phyloP scores from a whole-genome alignment of 2,329 filamentous ascomycete species.

The Fusarium oxysporum region DNA sequence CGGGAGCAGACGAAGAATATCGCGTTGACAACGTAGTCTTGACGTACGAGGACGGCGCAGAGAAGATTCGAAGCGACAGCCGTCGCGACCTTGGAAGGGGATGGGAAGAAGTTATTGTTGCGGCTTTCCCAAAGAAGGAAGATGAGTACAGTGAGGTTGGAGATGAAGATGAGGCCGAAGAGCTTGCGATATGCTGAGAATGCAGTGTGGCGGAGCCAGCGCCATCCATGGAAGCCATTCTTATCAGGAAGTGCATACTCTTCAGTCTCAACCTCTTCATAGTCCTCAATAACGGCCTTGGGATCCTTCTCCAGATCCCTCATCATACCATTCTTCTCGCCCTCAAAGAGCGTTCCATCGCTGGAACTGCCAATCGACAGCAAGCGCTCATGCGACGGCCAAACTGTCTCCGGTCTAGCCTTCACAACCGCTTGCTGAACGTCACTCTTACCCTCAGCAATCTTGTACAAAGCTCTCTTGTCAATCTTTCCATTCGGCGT shows the following conservation, averaged over 20 bases:
- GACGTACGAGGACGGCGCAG: conserved; percentile 58
- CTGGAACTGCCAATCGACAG: conserved; percentile 3
- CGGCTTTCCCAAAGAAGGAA: conserved; percentile 12
- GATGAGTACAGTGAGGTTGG: conserved; percentile 20
- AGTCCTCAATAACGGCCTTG: not conserved
- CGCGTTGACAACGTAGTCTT: conserved; percentile 61
- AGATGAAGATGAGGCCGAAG: conserved; percentile 28
- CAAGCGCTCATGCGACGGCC: conserved; percentile 14
- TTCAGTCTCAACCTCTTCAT: conserved; percentile 6
- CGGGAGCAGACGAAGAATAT: conserved; percentile 56
- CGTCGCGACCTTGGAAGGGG: conserved; percentile 13
- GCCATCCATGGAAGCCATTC: conserved; percentile 33
- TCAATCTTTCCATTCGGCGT: conserved; percentile 34
- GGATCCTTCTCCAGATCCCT: conserved; percentile 20
- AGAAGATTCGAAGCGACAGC: conserved; percentile 48
- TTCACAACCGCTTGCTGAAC: not conserved
- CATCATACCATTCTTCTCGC: not conserved
- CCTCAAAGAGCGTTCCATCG: not conserved
- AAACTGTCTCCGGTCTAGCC: not conserved
- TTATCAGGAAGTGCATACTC: conserved; percentile 25
- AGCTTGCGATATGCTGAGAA: conserved; percentile 34
- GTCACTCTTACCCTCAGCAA: not conserved
- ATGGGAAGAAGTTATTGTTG: conserved; percentile 22
- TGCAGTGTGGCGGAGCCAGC: conserved; percentile 27
- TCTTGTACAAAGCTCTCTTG: conserved; percentile 10